Evolutionary conservation across 192 early-diverging fungal genomes (phyloP).

Genomic region (Pecoramyces ruminantium): DNA sequence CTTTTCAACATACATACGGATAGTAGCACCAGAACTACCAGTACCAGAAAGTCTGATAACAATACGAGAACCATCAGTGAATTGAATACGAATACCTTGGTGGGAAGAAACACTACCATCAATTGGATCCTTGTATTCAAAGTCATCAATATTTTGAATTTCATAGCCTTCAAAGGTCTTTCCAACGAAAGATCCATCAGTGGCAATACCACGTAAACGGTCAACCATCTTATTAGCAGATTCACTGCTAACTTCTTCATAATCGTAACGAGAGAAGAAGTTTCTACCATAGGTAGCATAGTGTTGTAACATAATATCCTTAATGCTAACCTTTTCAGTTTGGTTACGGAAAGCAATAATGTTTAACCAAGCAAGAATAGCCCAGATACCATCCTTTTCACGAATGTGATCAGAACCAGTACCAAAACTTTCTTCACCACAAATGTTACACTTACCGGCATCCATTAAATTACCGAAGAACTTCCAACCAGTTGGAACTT

Average conservation of each 20-base stretch:
- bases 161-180: conserved; percentile 46
- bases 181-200: conserved; percentile 28
- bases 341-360: conserved; percentile 61
- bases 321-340: conserved; percentile 32
- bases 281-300: conserved; percentile 79
- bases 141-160: conserved; percentile 63
- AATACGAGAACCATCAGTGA: conserved; percentile 80
- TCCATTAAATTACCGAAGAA: conserved; percentile 99
- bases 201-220: conserved; percentile 37
- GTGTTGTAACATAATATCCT: conserved; percentile 65
- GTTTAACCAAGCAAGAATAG: conserved; percentile 87
- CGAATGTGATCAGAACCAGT: conserved; percentile 97
- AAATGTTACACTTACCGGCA: conserved; percentile 77
- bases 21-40: conserved; percentile 85
- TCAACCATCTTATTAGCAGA: conserved; percentile 64
- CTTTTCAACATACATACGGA: conserved; percentile 92
- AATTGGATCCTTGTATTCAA: conserved; percentile 87
- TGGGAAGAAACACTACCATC: conserved; percentile 52
- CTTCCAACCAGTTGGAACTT: conserved; percentile 77
- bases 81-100: conserved; percentile 76
- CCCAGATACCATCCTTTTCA: conserved; percentile 98
- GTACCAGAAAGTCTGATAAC: conserved; percentile 87
- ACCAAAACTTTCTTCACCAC: conserved; percentile 96
- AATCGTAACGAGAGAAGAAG: conserved; percentile 94
- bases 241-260: conserved; percentile 79